Base-by-base conservation (phyloP, 352 stramenopile genomes). In the Phytophthora niederhauseri region DNA sequence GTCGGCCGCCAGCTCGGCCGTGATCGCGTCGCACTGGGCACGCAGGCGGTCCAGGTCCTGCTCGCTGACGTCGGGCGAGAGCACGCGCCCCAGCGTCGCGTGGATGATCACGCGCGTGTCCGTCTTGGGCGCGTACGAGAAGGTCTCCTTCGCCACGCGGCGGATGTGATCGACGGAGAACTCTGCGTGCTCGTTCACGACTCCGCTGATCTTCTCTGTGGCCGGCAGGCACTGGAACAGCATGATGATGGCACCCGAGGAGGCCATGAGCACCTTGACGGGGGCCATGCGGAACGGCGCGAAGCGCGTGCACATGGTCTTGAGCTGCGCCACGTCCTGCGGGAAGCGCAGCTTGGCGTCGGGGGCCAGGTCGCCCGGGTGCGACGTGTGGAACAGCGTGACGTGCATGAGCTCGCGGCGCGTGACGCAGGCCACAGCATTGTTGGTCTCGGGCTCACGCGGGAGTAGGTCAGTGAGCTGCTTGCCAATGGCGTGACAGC, bases 341-440 rank as follows among this genome's bases (percentile, higher is more conserved):
- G 54, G 28, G 41, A 77, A 73, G 1, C 77, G 81, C 4, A 63
- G 31, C 41, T 65, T 81, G 14, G 80, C 78, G 30, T 78, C 57
- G 0, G 83, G 80, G 2, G 84, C 66, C 36, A 91, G 57, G 14
- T 89, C 83, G 26, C 81, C 73, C 5, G 85, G 85, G 51, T 91
- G 84, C 12, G 85, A 94, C 50, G 85, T 92, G 72, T 94, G 85
- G 66, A 91, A 92, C 8, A 94, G 68, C 59, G 85, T 94, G 64
- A 94, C 68, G 70, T 94, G 85, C 85, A 94, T 92, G 30, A 88
- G 78, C 4, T 87, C 81, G 14, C 76, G 71, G 9, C 76, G 78
- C 60, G 89, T 92, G 36, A 92, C 78, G 62, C 87, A 91, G n/a
- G 64, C 73, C 20, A 77, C 75, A 17, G 78, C 69, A 53, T 85